Conservation (phyloP, 164 flowering plant species). For the Protea cynaroides region DNA sequence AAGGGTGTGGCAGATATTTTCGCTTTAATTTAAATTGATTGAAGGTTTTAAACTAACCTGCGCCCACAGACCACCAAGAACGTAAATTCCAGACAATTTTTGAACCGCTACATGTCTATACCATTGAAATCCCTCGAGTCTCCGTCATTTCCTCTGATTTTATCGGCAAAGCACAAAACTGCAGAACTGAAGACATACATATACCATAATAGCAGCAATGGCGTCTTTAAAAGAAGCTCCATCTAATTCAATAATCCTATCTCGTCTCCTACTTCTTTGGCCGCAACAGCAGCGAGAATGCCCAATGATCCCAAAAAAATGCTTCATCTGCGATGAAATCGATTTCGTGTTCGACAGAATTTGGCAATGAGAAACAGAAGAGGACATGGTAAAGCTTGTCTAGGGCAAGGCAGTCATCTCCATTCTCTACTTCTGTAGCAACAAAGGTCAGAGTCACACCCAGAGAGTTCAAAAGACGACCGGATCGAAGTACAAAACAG, state of each 20-base stretch:
- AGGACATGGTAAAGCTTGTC: slow-evolving; percentile 85
- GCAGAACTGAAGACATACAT: slow-evolving; percentile 32
- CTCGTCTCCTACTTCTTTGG: slow-evolving; percentile 82
- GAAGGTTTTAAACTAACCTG: too few species aligned
- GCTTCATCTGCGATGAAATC: slow-evolving; percentile 49
- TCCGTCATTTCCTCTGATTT: slow-evolving; percentile 13
- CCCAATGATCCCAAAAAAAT: slow-evolving; percentile 42
- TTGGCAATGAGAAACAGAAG: slow-evolving; percentile 66
- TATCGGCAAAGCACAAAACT: slow-evolving; percentile 12
- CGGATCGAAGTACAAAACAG: too few species aligned
- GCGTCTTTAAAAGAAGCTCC: slow-evolving; percentile 81
- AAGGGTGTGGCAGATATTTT: too few species aligned
- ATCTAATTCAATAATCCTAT: slow-evolving; percentile 63
- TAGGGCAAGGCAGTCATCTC: slow-evolving; percentile 68
- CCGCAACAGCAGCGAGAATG: slow-evolving; percentile 72
- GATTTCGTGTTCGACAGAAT: slow-evolving; percentile 30
- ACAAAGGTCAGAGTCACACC: not conserved
- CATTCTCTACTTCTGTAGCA: slow-evolving; percentile 27
- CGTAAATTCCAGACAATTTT: too few species aligned
- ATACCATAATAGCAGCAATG: slow-evolving; percentile 61
- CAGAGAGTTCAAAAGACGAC: too few species aligned
- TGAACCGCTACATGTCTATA: too few species aligned
- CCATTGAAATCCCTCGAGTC: slow-evolving; percentile 29
- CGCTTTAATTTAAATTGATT: too few species aligned
- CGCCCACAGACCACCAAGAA: too few species aligned